Evolutionary conservation across 1,284 basidiomycete species (phyloP), one percentile per base, ranked within the genome.

Genomic region (Flammula alnicola): DNA sequence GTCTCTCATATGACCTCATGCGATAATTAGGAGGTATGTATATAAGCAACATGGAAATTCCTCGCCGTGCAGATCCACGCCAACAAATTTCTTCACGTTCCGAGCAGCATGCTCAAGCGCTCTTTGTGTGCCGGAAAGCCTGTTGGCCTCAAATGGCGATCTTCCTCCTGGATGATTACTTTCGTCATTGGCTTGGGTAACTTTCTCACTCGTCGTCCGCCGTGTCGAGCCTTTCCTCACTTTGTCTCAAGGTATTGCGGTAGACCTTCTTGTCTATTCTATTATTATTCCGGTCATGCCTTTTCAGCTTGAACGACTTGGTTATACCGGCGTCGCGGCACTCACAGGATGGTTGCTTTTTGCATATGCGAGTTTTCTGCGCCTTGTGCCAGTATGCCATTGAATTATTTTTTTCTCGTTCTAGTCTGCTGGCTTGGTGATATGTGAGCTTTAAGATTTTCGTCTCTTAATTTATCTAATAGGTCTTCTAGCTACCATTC

Each of bases 251-350:
- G 87, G 85, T 0, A 74, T 89, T 29, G 74, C 78, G 2, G 80
- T 79, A 0, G 86, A 89, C 62, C 61, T 86, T 0, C 68, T 88
- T 12, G 77, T 85, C 0, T 90, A 89, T 58, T 84, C 86, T 1
- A 74, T 86, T 38, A 79, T 88, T 40, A 81, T 88, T 20, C 89
- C 90, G 2, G 83, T 92, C 36, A 73, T 92, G 49, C 90, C 90
- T 0, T 93, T 89, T 62, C 83, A 83, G 36, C 74, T 90, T 5
- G 77, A 87, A 58, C 60, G 55, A 8, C 72, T 88, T 27, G 72
- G 76, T 0, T 84, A 84, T 56, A 60, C 58, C 1, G 59, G 69
- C 8, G 75, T 86, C 7, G 86, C 85, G 14, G 73, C 74, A 3
- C 73, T 81, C n/a, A 77, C 80, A 0, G 85, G 86, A 27, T 90